Evolutionary conservation across 2,329 filamentous ascomycete genomes (phyloP).

Genomic region (Dactylellina parvicollis): DNA sequence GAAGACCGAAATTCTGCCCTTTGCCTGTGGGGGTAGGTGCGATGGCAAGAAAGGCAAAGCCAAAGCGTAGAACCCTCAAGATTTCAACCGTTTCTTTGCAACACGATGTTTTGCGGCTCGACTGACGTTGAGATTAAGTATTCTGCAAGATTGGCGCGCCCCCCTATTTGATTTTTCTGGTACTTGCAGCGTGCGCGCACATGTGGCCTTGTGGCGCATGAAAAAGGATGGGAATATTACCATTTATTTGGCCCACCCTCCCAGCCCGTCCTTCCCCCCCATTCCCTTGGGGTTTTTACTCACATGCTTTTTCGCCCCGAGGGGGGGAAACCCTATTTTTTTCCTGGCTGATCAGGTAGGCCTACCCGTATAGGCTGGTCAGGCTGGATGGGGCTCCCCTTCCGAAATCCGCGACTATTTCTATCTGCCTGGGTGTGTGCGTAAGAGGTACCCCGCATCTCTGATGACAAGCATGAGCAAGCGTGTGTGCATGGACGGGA

Average conservation of each 20-base stretch:
- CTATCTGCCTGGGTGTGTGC: constrained; percentile 16
- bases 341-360: constrained; percentile 37
- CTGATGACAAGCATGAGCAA: constrained; percentile 26
- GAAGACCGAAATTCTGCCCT: constrained; percentile 1
- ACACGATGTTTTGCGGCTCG: constrained; percentile 25
- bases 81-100: constrained; percentile 2
- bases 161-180: constrained; percentile 17
- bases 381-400: constrained; percentile 12
- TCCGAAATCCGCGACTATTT: constrained; percentile 42
- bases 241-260: constrained; percentile 30
- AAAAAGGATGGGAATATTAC: not conserved
- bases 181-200: constrained; percentile 36
- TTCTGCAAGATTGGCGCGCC: constrained; percentile 45
- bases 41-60: not conserved
- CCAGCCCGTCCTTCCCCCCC: constrained; percentile 1
- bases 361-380: constrained; percentile 35
- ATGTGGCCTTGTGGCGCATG: constrained; percentile 50
- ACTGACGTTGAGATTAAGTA: constrained; percentile 54
- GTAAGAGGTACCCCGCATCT: constrained; percentile 47
- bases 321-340: no score
- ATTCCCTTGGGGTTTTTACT: not conserved
- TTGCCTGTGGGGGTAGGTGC: constrained; percentile 23
- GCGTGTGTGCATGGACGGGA: constrained; percentile 22
- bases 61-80: not conserved
- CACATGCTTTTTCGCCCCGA: constrained; percentile 34